Evolutionary conservation across 192 early-diverging fungal species (phyloP).

Genomic region (Podila epigama): DNA sequence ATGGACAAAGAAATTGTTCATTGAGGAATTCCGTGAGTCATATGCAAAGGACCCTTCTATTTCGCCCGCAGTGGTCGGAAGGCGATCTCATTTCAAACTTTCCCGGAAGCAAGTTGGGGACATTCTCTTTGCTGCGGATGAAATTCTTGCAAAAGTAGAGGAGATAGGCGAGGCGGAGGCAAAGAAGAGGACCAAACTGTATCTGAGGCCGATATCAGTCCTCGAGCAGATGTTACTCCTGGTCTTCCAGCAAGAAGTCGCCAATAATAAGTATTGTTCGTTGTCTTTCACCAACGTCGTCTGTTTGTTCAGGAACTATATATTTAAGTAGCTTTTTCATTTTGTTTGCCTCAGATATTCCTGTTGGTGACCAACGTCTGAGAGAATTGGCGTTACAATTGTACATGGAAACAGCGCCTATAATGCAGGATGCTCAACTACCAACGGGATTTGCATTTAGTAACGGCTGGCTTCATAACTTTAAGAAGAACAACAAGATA

Average conservation of each 20-base stretch:
- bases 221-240: no score
- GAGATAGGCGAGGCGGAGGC: slow-evolving; percentile 3
- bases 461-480: neutral
- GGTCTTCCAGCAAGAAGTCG: no score
- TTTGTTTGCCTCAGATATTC: neutral
- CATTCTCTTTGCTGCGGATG: neutral
- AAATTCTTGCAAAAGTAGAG: neutral
- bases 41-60: neutral
- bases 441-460: neutral
- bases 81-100: neutral
- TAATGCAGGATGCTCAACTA: neutral
- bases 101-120: neutral
- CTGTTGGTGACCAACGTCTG: neutral
- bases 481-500: neutral
- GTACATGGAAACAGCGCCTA: slow-evolving; percentile 1
- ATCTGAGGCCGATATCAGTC: neutral
- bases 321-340: no score
- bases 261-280: no score
- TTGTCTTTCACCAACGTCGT: no score
- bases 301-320: no score
- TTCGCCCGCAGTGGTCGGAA: neutral
- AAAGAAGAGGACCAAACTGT: neutral
- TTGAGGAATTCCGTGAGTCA: neutral
- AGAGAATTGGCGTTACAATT: neutral
- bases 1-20: neutral